Conservation (phyloP, 352 stramenopile genomes). For the Phytophthora macrochlamydospora region DNA sequence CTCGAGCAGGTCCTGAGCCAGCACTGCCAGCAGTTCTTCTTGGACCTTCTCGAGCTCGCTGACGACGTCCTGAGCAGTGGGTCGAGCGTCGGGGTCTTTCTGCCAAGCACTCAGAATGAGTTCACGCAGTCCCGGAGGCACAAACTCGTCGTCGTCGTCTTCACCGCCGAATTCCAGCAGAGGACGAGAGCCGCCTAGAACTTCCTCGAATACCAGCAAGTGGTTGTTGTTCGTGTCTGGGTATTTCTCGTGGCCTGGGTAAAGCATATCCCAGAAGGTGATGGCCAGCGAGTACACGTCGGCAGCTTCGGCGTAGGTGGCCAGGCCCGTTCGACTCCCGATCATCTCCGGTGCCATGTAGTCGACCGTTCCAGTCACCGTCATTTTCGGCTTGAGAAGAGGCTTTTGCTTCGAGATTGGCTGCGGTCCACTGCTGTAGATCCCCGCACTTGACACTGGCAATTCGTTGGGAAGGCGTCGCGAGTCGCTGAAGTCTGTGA, state of each 20-base stretch:
- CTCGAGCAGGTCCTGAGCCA: conserved; percentile 46
- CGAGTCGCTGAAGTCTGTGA: conserved; percentile 65
- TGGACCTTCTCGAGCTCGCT: conserved; percentile 52
- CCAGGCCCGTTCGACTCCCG: conserved; percentile 39
- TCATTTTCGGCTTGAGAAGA: conserved; percentile 40
- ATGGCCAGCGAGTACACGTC: conserved; percentile 77
- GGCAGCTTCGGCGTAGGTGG: conserved; percentile 55
- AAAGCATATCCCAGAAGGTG: conserved; percentile 76
- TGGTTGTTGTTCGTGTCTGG: conserved; percentile 40
- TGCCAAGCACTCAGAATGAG: conserved; percentile 62
- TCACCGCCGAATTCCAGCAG: conserved; percentile 19
- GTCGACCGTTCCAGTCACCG: conserved; percentile 62
- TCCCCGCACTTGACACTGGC: neutral
- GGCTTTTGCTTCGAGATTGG: neutral
- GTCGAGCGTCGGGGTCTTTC: conserved; percentile 42
- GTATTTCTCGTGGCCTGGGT: conserved; percentile 54
- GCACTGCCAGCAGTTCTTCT: conserved; percentile 46
- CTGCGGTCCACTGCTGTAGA: neutral
- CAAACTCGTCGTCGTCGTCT: conserved; percentile 1
- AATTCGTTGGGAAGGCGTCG: conserved; percentile 34
- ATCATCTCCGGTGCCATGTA: conserved; percentile 84
- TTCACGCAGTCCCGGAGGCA: conserved; percentile 46
- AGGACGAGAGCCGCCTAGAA: conserved; percentile 45
- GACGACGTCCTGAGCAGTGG: conserved; percentile 48
- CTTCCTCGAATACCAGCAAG: conserved; percentile 50